Base-by-base conservation (phyloP, 495 filamentous ascomycete genomes). In the Pseudomonodictys pantanalensis region DNA sequence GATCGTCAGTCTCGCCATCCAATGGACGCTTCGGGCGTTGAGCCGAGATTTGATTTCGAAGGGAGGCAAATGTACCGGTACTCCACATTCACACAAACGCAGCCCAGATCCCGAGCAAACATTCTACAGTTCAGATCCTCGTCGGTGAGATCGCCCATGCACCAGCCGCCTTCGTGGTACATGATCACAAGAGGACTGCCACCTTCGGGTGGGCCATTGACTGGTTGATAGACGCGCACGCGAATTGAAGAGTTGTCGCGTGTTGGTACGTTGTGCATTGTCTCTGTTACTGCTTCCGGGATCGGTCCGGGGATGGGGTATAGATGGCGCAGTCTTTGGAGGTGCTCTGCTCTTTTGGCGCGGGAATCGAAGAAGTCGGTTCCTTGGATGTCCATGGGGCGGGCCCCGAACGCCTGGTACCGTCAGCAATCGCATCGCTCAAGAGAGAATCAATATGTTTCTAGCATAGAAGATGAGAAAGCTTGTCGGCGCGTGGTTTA, bases 1-100 rank as follows among this genome's bases (percentile, higher is more conserved):
- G 25, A 2, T 24, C 1, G 15, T 52, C 20, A 54, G 25, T 28
- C n/a, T n/a, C n/a, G n/a, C n/a, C n/a, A 57, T 20, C n/a, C 3
- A 29, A 22, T 44, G 8, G 18, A 9, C 6, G 22, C 28, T 23
- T 47, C 23, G 20, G 3, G 17, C 18, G 22, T 47, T 3, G 18
- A n/a, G n/a, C n/a, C n/a, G 22, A 26, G 18, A 44, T 18, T 10
- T 7, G 41, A 11, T 11, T 3, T 11, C 24, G 8, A 5, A 8
- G 7, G 22, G 24, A 9, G 47, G 26, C 5, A 22, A 45, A 29
- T 38, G 5, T 44, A 64, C 65, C 65, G 17, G 33, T 68, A 68
- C 35, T 66, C 62, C 11, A 68, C 62, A 60, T 68, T 68, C 2
- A 68, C 52, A 42, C 56, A 60, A n/a, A 68, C 58, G 48, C 23